phyloP scores from a whole-genome alignment of 768 basidiomycete species.

The Gloeophyllum trabeum region DNA sequence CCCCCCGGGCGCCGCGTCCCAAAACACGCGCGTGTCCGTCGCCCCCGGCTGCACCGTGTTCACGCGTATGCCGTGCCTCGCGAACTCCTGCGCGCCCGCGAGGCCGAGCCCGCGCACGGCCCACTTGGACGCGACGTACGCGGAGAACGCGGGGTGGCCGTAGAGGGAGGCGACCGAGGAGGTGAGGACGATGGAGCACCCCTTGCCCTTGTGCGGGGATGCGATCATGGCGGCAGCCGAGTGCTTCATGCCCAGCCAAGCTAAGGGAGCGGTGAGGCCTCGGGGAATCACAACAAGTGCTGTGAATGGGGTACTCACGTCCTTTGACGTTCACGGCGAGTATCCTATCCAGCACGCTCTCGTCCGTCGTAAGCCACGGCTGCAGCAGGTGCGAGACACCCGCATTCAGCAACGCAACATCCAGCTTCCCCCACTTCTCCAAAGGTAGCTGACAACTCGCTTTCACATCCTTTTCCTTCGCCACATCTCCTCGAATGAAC shows the following conservation, averaged over 20 bases:
- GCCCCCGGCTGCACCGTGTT: not conserved
- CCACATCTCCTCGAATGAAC: too few relatives aligned
- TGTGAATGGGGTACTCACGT: too few relatives aligned
- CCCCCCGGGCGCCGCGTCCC: not conserved
- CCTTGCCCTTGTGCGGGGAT: not conserved
- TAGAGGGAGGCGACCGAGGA: not conserved
- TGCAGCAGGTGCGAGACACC: too few relatives aligned
- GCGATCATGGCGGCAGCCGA: not conserved
- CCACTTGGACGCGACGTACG: not conserved
- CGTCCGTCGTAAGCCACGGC: too few relatives aligned
- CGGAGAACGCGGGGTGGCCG: not conserved
- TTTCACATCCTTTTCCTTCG: too few relatives aligned
- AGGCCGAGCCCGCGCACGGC: not conserved
- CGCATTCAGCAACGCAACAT: too few relatives aligned
- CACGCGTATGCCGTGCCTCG: not conserved
- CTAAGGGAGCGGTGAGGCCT: too few relatives aligned
- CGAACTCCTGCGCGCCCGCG: not conserved
- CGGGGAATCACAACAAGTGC: too few relatives aligned
- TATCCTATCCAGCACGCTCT: too few relatives aligned
- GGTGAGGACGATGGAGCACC: not conserved
- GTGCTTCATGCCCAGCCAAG: not conserved
- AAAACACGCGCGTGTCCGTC: not conserved
- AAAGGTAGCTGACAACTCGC: too few relatives aligned
- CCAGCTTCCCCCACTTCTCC: too few relatives aligned
- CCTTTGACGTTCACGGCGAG: too few relatives aligned